A percentile compares a stretch with the other conserved stretches of the same genome.
Evolutionary conservation across 768 basidiomycete species (phyloP).

Genomic region (Naganishia vaughanmartiniae): DNA sequence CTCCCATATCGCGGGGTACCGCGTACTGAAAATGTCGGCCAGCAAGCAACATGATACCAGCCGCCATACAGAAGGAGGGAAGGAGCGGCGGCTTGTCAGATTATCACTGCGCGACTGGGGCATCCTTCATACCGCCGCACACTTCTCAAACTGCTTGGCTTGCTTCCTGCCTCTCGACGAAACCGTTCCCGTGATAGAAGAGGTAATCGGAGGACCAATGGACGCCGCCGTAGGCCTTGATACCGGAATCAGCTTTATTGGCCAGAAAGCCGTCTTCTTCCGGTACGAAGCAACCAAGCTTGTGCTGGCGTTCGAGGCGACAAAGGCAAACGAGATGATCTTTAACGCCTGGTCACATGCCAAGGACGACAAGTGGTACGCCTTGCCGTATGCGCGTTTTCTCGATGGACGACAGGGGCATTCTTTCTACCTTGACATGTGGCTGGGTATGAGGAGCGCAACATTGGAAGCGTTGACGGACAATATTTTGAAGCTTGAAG

Average conservation of each 20-base stretch:
- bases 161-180: no score
- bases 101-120: no score
- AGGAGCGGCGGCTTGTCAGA: no score
- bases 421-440: constrained; percentile 24
- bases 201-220: no score
- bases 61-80: no score
- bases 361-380: constrained; percentile 1
- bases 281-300: not conserved
- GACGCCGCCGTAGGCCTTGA: no score
- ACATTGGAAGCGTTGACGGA: not conserved
- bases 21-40: not conserved
- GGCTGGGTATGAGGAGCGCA: constrained; percentile 13
- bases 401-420: constrained; percentile 11
- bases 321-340: constrained; percentile 15
- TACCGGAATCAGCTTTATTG: no score
- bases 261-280: no score
- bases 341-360: constrained; percentile 21
- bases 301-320: constrained; percentile 7
- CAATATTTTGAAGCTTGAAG: not conserved
- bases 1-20: constrained; percentile 10
- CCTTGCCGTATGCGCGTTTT: constrained; percentile 1
- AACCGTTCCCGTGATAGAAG: no score
- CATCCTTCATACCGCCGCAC: no score
- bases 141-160: no score
- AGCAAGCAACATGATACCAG: no score